Base-by-base conservation (phyloP, 2,329 filamentous ascomycete species). In the Diplocarpon rosae region DNA sequence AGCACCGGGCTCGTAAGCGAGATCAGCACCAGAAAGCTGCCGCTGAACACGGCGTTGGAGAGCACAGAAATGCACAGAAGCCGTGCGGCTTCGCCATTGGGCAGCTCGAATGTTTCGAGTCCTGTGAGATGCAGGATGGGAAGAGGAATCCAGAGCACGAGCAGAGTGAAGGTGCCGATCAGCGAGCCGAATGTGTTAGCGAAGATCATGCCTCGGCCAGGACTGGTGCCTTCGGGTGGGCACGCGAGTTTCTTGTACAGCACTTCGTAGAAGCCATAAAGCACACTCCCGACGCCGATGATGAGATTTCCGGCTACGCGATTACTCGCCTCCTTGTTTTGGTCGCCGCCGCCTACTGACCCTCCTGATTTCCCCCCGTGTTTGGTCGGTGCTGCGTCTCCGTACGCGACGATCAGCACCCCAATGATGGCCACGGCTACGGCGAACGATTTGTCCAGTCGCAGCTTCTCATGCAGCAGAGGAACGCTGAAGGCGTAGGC, bases 231-330 rank as follows among this genome's bases (percentile, higher is more conserved):
- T 54, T 95, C 89, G 0, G 92, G 92, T 10, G 92, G 92, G 61
- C 92, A 98, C 12, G 90, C 90, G 48, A 81, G 80, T 48, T 82
- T 80, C 71, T 98, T 98, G 69, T 98, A 98, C 32, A 98, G 65
- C 5, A 98, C 92, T 65, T 98, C 92, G 65, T 98, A 98, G 38
- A 98, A 80, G 1, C 92, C 92, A 63, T 98, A 98, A 14, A 98
- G 73, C 6, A 98, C 80, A 53, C 84, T 92, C 9, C 92, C 92
- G 17, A 86, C 66, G 30, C 90, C 90, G 56, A 98, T 98, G 56
- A 98, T 76, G 32, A 96, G 66, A 61, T 98, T 98, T 6, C 92
- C 92, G 1, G 90, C 63, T 11, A 89, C 74, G 14, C 88, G 75
- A 53, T 81, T 81, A 36, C 74, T 73, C 0, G 78, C 77, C 46